These are phyloP conservation scores for Skeletonema grethae DNA, from an alignment of 108 stramenopile genomes.

Conservation along the genomic window DNA sequence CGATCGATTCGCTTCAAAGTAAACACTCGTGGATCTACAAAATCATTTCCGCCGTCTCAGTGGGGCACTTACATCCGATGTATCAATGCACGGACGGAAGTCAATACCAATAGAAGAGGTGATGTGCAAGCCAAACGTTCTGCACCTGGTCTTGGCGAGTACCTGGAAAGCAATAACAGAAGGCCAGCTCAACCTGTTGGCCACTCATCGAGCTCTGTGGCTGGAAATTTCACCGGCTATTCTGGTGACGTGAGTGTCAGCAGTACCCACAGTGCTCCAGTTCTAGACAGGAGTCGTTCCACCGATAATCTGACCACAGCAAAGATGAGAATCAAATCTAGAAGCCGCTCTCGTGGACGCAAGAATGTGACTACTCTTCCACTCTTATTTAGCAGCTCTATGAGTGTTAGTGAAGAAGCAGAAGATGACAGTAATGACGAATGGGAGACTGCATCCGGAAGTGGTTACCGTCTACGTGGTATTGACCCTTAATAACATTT, in stretches of 20 bases:
- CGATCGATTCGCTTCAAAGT: constrained; percentile 42
- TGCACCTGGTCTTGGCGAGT: constrained; percentile 18
- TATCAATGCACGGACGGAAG: background rate
- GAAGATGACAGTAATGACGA: constrained; percentile 37
- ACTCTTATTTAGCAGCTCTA: constrained; percentile 41
- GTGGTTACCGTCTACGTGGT: constrained; percentile 42
- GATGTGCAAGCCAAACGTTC: constrained; percentile 15
- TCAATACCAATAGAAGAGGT: constrained; percentile 8
- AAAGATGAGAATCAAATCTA: constrained; percentile 40
- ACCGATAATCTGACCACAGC: constrained; percentile 37
- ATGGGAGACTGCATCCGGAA: constrained; percentile 47
- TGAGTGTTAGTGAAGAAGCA: constrained; percentile 52
- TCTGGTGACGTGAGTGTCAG: constrained; percentile 32
- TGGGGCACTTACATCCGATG: constrained; percentile 40
- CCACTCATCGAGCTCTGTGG: constrained; percentile 26
- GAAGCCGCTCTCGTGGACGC: constrained; percentile 25
- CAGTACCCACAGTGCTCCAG: constrained; percentile 33
- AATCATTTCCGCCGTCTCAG: constrained; percentile 37
- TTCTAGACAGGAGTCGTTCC: constrained; percentile 13
- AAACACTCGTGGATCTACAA: constrained; percentile 41
- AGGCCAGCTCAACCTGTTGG: constrained; percentile 3
- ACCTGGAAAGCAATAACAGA: constrained; percentile 19
- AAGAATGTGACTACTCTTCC: constrained; percentile 40
- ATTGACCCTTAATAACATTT: constrained; percentile 31
- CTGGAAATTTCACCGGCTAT: constrained; percentile 5